Evolutionary conservation across 306 rosid species (phyloP), one percentile per base, ranked within the genome.

Genomic region (Trifolium fragiferum): DNA sequence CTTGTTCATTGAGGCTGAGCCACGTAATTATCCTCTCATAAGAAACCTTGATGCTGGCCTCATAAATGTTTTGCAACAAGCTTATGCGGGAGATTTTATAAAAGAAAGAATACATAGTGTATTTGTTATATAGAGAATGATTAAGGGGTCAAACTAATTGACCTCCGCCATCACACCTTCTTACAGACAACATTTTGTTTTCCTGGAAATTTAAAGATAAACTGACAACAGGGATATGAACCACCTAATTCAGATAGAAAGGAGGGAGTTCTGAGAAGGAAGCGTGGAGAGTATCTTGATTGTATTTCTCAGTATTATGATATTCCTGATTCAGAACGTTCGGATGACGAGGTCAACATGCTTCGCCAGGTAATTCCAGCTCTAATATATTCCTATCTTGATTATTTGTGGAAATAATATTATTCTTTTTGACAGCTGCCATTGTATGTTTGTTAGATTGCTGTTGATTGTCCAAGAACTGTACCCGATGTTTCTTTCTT

Each of bases 211-310:
- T 91, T 81, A 85, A 88, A 82, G 77, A 90, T 86, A 83, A 85
- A 91, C 89, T 89, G 92, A 80, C 90, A 74, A 93, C 96, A 93
- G 98, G 98, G 98, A 87, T 93, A 91, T 86, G 98, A 97, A 91
- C 92, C 98, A 80, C 89, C 97, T 88, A 93, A 91, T 91, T 93
- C 98, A 86, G 98, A 93, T 85, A 84, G 98, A 88, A 87, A 89
- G 98, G 98, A 91, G 82, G 98, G 93, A 66, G 90, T 93, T 85
- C 75, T 93, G 76, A 85, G 87, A 81, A 89, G 98, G 87, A 93
- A 93, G 89, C 95, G 97, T 53, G 85, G 89, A 23, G 96, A 89
- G 89, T 93, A 93, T 89, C 98, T 93, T 37, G 98, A 93, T 50
- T 84, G 84, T 74, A 90, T 88, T 81, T 87, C 98, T 68, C 97